Evolutionary conservation across 1,284 basidiomycete genomes (phyloP), one percentile per base, ranked within the genome.

Genomic region (Cutaneotrichosporon cyanovorans): DNA sequence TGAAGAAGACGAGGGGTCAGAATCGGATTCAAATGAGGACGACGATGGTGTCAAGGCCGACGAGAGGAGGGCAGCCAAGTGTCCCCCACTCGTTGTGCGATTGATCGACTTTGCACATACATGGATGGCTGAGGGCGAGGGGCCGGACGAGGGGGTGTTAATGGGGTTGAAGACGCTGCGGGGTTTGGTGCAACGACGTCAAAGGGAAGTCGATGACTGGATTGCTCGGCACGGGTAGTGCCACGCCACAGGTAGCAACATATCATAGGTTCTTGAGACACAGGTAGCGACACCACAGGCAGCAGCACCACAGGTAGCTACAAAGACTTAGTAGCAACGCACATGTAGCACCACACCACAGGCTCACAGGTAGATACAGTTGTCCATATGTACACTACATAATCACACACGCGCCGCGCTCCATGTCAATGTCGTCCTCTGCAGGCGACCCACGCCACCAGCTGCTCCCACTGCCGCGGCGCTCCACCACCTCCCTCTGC

Each of bases 61-160:
- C 32, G 69, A 61, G 12, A 59, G 58, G 8, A 59, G 68, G 41
- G 68, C 67, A 42, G 65, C 65, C 31, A 61, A 63, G 3, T 75
- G 77, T 7, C 76, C 79, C 14, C 78, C 84, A 9, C 82, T 79
- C 55, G 73, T 76, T 9, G 76, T 93, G 47, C 83, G 83, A 50
- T 71, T 95, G 54, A 96, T 96, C 51, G 92, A 97, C 73, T 96
- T 97, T 69, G 92, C 89, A 4, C 93, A 97, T 69, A 85, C 89
- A 4, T 75, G 77, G 30, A 58, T 85, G 9, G 76, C 73, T 2
- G 77, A 80, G 0, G 87, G 85, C 0, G 66, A 82, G 59, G 92
- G 91, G 1, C 80, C 82, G 0, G 92, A 96, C 68, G 66, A 78
- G 39, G 84, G 88, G 0, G 81, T 90, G 6, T 65, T 92, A 49